Evolutionary conservation across 2,329 filamentous ascomycete genomes (phyloP).

Genomic region (Xylariaceae sp.): DNA sequence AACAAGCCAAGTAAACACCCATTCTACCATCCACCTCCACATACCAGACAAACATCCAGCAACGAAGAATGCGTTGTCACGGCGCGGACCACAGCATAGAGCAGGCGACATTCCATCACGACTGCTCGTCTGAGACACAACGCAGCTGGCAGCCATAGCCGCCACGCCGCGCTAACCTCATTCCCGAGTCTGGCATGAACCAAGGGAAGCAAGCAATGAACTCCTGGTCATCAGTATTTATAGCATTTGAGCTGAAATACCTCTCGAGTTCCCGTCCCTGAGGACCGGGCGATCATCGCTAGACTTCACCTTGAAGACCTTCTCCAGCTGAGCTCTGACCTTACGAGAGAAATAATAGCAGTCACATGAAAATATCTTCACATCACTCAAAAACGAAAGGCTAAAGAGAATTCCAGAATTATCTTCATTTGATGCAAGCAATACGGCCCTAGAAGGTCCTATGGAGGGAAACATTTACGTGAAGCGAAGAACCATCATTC

Average conservation of each 20-base stretch:
- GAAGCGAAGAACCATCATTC: conserved; percentile 22
- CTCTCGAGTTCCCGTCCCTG: too few species aligned
- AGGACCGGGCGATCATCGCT: too few species aligned
- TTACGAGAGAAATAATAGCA: too few species aligned
- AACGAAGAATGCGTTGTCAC: conserved; percentile 16
- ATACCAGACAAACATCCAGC: not conserved
- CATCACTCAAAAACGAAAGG: not conserved
- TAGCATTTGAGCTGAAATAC: too few species aligned
- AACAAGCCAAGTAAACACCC: not conserved
- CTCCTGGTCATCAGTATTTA: not conserved
- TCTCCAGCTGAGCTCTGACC: too few species aligned
- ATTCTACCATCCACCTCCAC: not conserved
- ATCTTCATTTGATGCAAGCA: conserved; percentile 14
- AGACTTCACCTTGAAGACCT: too few species aligned
- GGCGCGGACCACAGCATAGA: not conserved
- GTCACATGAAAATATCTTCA: not conserved
- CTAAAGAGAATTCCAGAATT: conserved; percentile 15
- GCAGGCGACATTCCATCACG: conserved; percentile 13
- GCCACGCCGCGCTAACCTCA: not conserved
- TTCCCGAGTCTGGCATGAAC: not conserved
- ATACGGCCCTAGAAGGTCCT: conserved; percentile 1
- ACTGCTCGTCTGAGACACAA: not conserved
- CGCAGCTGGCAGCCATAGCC: not conserved
- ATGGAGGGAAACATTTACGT: conserved; percentile 20
- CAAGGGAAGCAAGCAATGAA: not conserved